Conservation (phyloP, 208 protist species). For the Leptomonas seymouri region DNA sequence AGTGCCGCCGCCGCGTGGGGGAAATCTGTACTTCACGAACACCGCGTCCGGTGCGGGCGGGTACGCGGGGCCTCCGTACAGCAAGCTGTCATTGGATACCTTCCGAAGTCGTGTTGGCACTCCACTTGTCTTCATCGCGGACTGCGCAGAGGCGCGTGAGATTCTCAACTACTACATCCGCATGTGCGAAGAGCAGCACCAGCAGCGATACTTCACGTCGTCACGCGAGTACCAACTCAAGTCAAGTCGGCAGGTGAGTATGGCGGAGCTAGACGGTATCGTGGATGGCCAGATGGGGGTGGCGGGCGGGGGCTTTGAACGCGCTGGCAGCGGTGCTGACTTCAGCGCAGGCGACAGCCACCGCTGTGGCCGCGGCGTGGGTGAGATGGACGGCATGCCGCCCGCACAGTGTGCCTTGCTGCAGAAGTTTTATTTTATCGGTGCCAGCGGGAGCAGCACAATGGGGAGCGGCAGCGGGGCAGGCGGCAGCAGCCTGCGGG, state of each 20-base stretch:
- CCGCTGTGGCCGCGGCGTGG: conserved; percentile 20
- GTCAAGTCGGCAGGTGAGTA: conserved; percentile 41
- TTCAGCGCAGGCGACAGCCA: conserved; percentile 12
- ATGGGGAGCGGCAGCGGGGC: not conserved
- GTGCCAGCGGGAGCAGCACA: conserved; percentile 53
- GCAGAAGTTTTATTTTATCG: conserved; percentile 88
- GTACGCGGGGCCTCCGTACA: conserved; percentile 35
- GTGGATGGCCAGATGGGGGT: conserved; percentile 7
- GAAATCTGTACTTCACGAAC: conserved; percentile 58
- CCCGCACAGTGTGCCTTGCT: conserved; percentile 29
- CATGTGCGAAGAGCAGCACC: conserved; percentile 62
- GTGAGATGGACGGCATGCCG: conserved; percentile 20
- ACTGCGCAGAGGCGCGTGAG: conserved; percentile 75
- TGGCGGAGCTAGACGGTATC: conserved; percentile 34
- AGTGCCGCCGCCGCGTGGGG: conserved; percentile 53
- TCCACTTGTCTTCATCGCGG: conserved; percentile 84
- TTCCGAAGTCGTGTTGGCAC: conserved; percentile 64
- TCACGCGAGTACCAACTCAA: conserved; percentile 52
- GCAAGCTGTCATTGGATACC: conserved; percentile 57
- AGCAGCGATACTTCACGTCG: conserved; percentile 53
- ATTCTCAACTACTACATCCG: conserved; percentile 67
- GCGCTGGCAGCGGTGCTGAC: conserved; percentile 29
- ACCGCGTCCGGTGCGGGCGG: conserved; percentile 21
- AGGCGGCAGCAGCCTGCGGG: conserved; percentile 2
- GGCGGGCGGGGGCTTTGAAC: conserved; percentile 15